Evolutionary conservation across 2,329 filamentous ascomycete genomes (phyloP).

Genomic region (Arthrocladium fulminans): DNA sequence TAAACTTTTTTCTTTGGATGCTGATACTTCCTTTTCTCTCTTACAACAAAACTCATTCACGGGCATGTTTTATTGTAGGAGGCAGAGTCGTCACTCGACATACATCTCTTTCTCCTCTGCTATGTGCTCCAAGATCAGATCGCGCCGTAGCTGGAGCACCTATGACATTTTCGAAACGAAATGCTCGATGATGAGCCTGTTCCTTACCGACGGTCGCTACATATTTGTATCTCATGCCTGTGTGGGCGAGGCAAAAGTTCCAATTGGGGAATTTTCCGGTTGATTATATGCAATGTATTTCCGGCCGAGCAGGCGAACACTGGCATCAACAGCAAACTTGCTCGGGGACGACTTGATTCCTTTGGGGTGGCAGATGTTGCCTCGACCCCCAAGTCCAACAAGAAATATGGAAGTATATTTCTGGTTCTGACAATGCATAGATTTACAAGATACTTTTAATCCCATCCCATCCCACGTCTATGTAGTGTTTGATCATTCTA

Average conservation of each 20-base stretch:
- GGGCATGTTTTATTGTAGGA: conserved; percentile 61
- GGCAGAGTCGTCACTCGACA: conserved; percentile 30
- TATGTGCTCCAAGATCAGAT: conserved; percentile 52
- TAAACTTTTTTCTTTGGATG: conserved; percentile 19
- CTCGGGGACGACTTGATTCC: too few relatives aligned
- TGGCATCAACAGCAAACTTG: too few relatives aligned
- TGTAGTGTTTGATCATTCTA: neutral
- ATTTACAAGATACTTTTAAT: neutral
- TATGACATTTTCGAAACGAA: conserved; percentile 34
- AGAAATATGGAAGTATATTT: neutral
- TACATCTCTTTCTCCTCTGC: conserved; percentile 50
- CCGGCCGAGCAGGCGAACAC: too few relatives aligned
- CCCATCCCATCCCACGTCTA: neutral
- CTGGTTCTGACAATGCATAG: neutral
- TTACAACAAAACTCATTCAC: conserved; percentile 47
- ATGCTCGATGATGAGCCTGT: conserved; percentile 48
- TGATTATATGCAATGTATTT: too few relatives aligned
- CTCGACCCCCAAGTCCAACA: too few relatives aligned
- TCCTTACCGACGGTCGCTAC: conserved; percentile 61
- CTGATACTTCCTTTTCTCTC: conserved; percentile 29
- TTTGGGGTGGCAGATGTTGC: too few relatives aligned
- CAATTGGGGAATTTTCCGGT: too few relatives aligned
- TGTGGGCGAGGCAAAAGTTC: too few relatives aligned
- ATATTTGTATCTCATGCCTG: too few relatives aligned
- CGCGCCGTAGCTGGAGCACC: conserved; percentile 56